A percentile compares a stretch with the other conserved stretches of the same genome.
phyloP scores from a whole-genome alignment of 176 grass and related monocot species.

The Thinopyrum elongatum region DNA sequence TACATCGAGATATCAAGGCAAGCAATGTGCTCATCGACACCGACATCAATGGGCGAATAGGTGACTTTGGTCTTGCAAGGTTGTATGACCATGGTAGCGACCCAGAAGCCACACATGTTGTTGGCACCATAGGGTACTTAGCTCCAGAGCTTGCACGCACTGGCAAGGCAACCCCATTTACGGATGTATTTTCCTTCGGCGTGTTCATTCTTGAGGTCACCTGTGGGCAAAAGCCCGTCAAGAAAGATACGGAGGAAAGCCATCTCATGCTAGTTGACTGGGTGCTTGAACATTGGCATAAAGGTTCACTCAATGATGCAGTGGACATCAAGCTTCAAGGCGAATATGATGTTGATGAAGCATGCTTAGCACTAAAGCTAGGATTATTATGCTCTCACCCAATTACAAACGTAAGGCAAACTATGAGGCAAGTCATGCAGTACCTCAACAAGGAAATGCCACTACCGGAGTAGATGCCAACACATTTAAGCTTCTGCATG shows the following conservation, averaged over 20 bases:
- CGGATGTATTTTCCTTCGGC: not conserved
- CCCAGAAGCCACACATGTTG: not conserved
- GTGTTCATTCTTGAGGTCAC: not conserved
- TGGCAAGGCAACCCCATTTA: not conserved
- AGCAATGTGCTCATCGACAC: conserved; percentile 2
- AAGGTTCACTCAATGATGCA: not conserved
- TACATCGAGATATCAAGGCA: conserved; percentile 7
- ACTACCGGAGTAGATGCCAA: not conserved
- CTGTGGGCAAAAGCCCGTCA: not conserved
- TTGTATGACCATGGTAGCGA: conserved; percentile 5
- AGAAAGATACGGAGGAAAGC: not conserved
- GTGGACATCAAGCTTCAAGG: conserved; percentile 3
- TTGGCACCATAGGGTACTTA: conserved; percentile 1
- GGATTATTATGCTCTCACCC: conserved; percentile 4
- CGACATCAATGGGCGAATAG: not conserved
- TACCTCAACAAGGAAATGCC: conserved; percentile 3
- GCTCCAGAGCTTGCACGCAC: conserved; percentile 11
- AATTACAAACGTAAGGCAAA: not conserved
- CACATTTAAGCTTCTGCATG: not conserved
- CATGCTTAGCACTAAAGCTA: conserved; percentile 5
- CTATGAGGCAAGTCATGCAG: not conserved
- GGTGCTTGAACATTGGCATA: not conserved
- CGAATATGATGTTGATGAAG: not conserved
- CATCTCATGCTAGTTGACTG: not conserved
- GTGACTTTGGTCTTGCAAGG: not conserved